Percentiles rank a stretch among this genome's conserved stretches.
Evolutionary conservation across 179 eudicot genomes (phyloP).

Genomic region (Silene noctiflora): DNA sequence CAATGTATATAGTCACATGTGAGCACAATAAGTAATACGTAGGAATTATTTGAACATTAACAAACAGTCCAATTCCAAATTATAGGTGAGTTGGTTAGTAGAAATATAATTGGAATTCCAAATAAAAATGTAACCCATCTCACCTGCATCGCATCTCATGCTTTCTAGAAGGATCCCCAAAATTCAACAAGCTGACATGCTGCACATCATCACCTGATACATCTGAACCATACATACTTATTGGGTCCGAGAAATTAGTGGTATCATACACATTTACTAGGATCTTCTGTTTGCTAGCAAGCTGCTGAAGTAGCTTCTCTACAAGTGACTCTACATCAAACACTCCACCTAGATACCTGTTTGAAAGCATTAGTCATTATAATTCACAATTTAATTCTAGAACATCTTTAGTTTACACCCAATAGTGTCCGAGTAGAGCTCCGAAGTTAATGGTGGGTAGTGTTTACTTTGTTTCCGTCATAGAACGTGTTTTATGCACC

Average conservation of each 20-base stretch:
- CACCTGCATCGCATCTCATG: conserved; percentile 96
- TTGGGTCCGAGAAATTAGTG: conserved; percentile 52
- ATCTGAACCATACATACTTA: conserved; percentile 83
- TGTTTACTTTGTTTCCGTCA: no score
- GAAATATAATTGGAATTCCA: not conserved
- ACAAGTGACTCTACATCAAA: conserved; percentile 85
- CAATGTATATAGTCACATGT: not conserved
- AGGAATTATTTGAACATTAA: not conserved
- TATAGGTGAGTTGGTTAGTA: not conserved
- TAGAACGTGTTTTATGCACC: no score
- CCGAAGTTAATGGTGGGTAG: no score
- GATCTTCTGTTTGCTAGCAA: conserved; percentile 83
- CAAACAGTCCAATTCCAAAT: not conserved
- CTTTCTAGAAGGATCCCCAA: conserved; percentile 77
- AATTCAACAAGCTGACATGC: conserved; percentile 61
- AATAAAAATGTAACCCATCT: not conserved
- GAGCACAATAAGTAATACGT: not conserved
- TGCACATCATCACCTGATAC: conserved; percentile 41
- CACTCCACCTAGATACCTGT: conserved; percentile 83
- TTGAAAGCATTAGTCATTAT: conserved; percentile 5
- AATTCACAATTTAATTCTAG: not conserved
- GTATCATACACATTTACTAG: conserved; percentile 79
- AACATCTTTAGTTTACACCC: no score
- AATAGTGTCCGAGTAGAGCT: no score
- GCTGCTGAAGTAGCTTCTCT: conserved; percentile 85